Evolutionary conservation across 2,329 filamentous ascomycete genomes (phyloP), one percentile per base, ranked within the genome.

Genomic region (Colletotrichum sp.): DNA sequence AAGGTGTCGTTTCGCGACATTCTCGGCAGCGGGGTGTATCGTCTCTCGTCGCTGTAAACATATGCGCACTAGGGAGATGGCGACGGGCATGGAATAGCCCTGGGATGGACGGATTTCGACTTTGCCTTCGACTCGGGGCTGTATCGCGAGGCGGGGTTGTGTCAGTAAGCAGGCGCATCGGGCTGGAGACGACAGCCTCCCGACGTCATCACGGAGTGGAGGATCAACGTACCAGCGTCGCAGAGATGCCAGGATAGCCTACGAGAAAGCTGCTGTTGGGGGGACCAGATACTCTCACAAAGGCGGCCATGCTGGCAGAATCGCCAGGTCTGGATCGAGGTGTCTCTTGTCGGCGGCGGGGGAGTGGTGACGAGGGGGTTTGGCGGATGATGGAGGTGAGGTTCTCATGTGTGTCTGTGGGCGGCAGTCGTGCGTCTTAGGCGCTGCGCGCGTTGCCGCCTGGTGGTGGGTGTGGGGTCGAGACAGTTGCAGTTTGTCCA

Each of bases 61-160:
- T 88, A 99, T 98, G 81, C 96, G 96, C 79, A 98, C 96, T 79
- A 98, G 92, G 65, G 96, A 98, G 82, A 99, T 90, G 82, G 94
- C 92, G 81, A 98, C 96, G 57, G 97, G 96, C 80, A 96, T 96
- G 22, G 96, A 96, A 81, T 94, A 93, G 77, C 97, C 96, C 77
- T 93, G 90, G 71, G 93, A 93, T 57, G 97, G 97, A 76, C 97
- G 93, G 81, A 99, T 97, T 87, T 98, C 97, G 83, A 99, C 97
- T 84, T 97, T 98, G 81, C 97, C 97, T 89, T 98, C 96, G 87
- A 99, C 96, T 83, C 97, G 94, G 82, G 97, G 97, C 95, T 98
- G 82, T 27, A 66, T 76, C 28, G 34, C 34, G 59, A 39, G 48
- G 8, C 27, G 27, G 13, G 12, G 57, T 13, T 36, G 27, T 9